phyloP scores from a whole-genome alignment of 2,329 filamentous ascomycete species.

The Trichoderma sp. region DNA sequence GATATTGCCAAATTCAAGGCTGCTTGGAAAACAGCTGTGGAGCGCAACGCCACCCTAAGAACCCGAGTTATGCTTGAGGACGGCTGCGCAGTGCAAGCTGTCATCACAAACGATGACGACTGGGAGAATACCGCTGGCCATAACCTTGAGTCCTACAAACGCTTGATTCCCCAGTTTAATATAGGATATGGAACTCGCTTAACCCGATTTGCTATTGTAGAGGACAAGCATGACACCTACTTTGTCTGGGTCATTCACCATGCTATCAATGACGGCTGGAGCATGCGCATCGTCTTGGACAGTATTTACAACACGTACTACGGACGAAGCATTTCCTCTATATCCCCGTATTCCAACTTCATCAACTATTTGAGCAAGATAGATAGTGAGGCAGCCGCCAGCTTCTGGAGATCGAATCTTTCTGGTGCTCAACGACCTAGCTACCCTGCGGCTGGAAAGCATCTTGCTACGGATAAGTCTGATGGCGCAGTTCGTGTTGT shows the following conservation, averaged over 20 bases:
- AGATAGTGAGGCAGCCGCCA: constrained; percentile 1
- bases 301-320: not conserved
- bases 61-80: constrained; percentile 24
- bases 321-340: not conserved
- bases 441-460: not conserved
- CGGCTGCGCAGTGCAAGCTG: constrained; percentile 14
- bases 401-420: constrained; percentile 15
- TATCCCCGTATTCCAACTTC: constrained; percentile 13
- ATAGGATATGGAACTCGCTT: constrained; percentile 15
- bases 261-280: constrained; percentile 25
- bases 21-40: constrained; percentile 23
- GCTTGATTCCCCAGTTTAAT: not conserved
- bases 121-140: constrained; percentile 8
- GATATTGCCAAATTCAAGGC: constrained; percentile 21
- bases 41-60: constrained; percentile 22
- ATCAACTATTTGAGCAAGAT: constrained; percentile 15
- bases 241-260: constrained; percentile 25
- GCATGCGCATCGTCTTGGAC: constrained; percentile 16
- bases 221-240: not conserved
- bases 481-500: not conserved
- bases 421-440: constrained; percentile 6
- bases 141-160: constrained; percentile 2
- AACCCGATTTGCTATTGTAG: constrained; percentile 7
- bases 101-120: constrained; percentile 18
- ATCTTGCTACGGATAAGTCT: not conserved